Conservation (phyloP, 345 rosid species). For the Pistacia integerrima region DNA sequence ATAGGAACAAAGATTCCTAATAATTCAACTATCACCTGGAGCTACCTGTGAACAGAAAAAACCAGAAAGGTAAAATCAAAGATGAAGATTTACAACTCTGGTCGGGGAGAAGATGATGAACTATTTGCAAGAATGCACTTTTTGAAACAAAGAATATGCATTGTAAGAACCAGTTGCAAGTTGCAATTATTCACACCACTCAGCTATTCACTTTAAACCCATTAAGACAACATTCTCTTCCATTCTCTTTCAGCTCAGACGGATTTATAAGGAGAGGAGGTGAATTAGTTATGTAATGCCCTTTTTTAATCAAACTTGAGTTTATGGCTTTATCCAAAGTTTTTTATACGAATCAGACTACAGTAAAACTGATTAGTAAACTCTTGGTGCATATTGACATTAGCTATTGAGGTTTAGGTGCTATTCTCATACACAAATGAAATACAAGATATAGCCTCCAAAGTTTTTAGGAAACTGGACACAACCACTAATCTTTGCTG, state of each 20-base stretch:
- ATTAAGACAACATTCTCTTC: not conserved
- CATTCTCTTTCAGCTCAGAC: not conserved
- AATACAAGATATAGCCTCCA: conserved; percentile 12
- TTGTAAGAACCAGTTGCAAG: too few relatives aligned
- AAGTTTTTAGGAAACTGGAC: not conserved
- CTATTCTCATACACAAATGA: not conserved
- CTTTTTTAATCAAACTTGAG: too few relatives aligned
- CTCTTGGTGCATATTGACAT: not conserved
- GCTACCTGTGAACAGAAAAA: conserved; percentile 53
- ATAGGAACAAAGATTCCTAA: conserved; percentile 97
- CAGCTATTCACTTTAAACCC: not conserved
- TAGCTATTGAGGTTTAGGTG: not conserved
- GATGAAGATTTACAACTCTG: not conserved
- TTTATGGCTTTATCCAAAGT: not conserved
- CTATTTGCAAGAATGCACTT: not conserved
- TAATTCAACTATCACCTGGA: conserved; percentile 96
- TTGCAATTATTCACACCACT: too few relatives aligned
- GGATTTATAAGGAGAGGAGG: not conserved
- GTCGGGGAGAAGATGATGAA: not conserved
- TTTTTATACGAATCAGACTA: not conserved
- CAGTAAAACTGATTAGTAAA: not conserved
- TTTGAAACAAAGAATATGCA: too few relatives aligned
- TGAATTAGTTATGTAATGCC: too few relatives aligned
- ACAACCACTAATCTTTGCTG: conserved; percentile 74
- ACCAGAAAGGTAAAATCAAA: not conserved